These are phyloP conservation scores for Phytophthora cryptogea DNA, from an alignment of 352 stramenopile genomes.

Conservation along the genomic window DNA sequence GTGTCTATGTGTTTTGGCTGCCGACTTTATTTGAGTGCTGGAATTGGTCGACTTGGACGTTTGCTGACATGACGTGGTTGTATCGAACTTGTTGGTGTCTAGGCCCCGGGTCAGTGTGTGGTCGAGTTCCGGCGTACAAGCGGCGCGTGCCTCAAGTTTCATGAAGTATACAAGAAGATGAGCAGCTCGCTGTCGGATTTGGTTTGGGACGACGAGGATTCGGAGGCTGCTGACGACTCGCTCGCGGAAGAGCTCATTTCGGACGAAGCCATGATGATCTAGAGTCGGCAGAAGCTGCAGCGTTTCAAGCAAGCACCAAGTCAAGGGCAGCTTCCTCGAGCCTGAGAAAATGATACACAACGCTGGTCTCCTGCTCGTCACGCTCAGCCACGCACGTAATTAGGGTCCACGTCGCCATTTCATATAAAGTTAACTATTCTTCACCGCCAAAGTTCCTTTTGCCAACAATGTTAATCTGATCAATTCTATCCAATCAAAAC, in stretches of 20 bases:
- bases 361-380: neutral
- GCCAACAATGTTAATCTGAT: too few species aligned
- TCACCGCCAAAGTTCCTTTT: too few species aligned
- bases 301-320: conserved; percentile 7
- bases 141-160: conserved; percentile 73
- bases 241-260: conserved; percentile 74
- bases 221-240: conserved; percentile 26
- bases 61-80: conserved; percentile 33
- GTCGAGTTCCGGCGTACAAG: conserved; percentile 79
- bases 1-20: conserved; percentile 28
- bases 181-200: conserved; percentile 56
- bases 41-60: conserved; percentile 17
- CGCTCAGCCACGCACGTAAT: conserved; percentile 9
- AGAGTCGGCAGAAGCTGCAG: conserved; percentile 5
- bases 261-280: conserved; percentile 86
- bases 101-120: conserved; percentile 58
- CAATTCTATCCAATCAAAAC: too few species aligned
- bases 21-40: conserved; percentile 24
- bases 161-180: conserved; percentile 73
- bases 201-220: conserved; percentile 51
- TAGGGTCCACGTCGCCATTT: conserved; percentile 19
- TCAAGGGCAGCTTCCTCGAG: conserved; percentile 2
- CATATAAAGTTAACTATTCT: too few species aligned
- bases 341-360: conserved; percentile 7
- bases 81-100: conserved; percentile 27